Base-by-base conservation (phyloP, 306 rosid species). In the Glycine latifolia region DNA sequence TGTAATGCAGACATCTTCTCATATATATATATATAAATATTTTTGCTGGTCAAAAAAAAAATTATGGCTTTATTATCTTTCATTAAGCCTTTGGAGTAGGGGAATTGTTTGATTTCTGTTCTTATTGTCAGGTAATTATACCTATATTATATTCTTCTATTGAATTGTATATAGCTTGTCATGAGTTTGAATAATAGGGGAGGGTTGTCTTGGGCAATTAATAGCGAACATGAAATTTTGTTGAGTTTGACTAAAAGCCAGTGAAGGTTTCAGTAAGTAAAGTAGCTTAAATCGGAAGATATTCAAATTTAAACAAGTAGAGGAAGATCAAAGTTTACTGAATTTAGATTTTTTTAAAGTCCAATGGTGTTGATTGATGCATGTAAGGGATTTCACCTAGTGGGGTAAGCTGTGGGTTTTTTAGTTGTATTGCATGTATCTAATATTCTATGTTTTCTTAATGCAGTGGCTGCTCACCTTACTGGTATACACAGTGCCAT, bases 381-480 rank as follows among this genome's bases (percentile, higher is more conserved):
- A 10, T 47, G 52, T 10, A 41, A 46, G 46, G 67, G 54, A 66
- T 50, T 56, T 41, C 41, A 56, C 58, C 49, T 66, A n/a, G 44
- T 44, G 80, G 35, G 44, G 41, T 66, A 10, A 47, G 49, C 20
- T 46, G 67, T 47, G 56, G 33, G 2, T 67, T 65, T 78, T 39
- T 16, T 8, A 59, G 61, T 68, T 68, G 41, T 59, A 56, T 67
- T 26, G 31, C 31, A 26, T 26, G 31, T 26, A 26, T 26, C 58
- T 59, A 26, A 41, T 81, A 69, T 14, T 63, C 53, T 14, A 17
- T 58, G 26, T 50, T 74, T 79, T 37, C 41, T 76, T 67, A 52
- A 52, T 84, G 83, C 88, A 95, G 99, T 95, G 94, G 99, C 97
- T 78, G 97, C 98, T 85, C 95, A 95, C 87, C 98, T 95, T 75